Evolutionary conservation across 257 asterid genomes (phyloP).

Genomic region (Fraxinus cuspidata): DNA sequence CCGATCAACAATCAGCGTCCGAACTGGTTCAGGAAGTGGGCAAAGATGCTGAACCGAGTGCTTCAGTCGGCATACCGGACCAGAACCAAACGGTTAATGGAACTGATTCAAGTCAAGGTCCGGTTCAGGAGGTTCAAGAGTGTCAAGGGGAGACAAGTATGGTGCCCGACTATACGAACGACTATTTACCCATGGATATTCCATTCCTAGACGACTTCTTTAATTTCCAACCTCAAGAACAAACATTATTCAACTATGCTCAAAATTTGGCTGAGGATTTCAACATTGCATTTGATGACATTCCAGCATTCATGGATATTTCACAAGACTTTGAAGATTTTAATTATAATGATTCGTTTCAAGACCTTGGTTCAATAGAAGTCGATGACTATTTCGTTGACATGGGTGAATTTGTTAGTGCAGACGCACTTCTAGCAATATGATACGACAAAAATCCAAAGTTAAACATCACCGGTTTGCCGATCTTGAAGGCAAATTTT

Average conservation of each 20-base stretch:
- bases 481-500: slow-evolving; percentile 62
- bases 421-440: slow-evolving; percentile 47
- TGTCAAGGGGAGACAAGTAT: slow-evolving; percentile 56
- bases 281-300: slow-evolving; percentile 31
- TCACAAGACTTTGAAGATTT: slow-evolving; percentile 28
- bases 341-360: slow-evolving; percentile 34
- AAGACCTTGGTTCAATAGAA: slow-evolving; percentile 44
- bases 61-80: slow-evolving; percentile 17
- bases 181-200: slow-evolving; percentile 54
- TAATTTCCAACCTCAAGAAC: slow-evolving; percentile 44
- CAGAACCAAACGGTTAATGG: slow-evolving; percentile 15
- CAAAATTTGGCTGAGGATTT: slow-evolving; percentile 30
- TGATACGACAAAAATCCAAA: slow-evolving; percentile 9
- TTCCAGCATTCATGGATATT: slow-evolving; percentile 22
- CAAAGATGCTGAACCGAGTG: slow-evolving; percentile 19
- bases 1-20: slow-evolving; percentile 30
- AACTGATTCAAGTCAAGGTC: slow-evolving; percentile 10
- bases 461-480: slow-evolving; percentile 43
- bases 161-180: slow-evolving; percentile 48
- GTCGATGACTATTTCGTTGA: slow-evolving; percentile 61
- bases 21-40: slow-evolving; percentile 18
- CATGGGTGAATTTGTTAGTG: slow-evolving; percentile 39
- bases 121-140: slow-evolving; percentile 37
- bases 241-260: slow-evolving; percentile 31
- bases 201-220: slow-evolving; percentile 64